These are phyloP conservation scores for Cystobasidium sp. DNA, from an alignment of 1,284 basidiomycete species.

Conservation along the genomic window DNA sequence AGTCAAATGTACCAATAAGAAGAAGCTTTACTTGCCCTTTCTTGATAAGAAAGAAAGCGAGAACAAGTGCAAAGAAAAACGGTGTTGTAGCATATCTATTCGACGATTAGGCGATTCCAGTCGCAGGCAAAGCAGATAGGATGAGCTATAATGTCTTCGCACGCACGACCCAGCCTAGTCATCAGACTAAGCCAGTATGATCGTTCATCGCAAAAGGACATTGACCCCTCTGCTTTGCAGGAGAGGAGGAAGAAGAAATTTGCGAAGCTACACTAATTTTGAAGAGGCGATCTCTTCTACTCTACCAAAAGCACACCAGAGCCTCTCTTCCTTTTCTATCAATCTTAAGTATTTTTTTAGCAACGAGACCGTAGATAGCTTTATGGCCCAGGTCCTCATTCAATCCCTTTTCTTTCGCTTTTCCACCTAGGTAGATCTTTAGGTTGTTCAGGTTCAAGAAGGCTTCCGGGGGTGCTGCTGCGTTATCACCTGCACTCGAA, in stretches of 20 bases:
- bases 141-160: too few species aligned
- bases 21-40: not conserved
- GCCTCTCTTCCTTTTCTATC: slow-evolving; percentile 50
- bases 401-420: slow-evolving; percentile 45
- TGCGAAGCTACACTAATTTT: too few species aligned
- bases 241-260: too few species aligned
- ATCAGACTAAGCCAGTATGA: too few species aligned
- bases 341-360: slow-evolving; percentile 48
- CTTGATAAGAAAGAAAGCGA: not conserved
- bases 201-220: too few species aligned
- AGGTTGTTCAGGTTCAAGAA: slow-evolving; percentile 46
- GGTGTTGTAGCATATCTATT: slow-evolving; percentile 18
- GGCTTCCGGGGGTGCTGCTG: slow-evolving; percentile 20
- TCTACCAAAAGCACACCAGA: slow-evolving; percentile 31
- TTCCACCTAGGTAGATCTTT: slow-evolving; percentile 46
- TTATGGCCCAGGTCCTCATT: slow-evolving; percentile 50
- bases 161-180: too few species aligned
- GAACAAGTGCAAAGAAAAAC: not conserved
- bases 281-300: too few species aligned
- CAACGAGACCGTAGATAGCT: slow-evolving; percentile 50
- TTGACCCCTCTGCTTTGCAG: too few species aligned
- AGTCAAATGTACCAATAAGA: too few species aligned
- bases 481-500: not conserved
- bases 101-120: too few species aligned
- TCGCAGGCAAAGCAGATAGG: too few species aligned